These are phyloP conservation scores for Adenanthera pavonina DNA, from an alignment of 306 rosid species.

Conservation along the genomic window DNA sequence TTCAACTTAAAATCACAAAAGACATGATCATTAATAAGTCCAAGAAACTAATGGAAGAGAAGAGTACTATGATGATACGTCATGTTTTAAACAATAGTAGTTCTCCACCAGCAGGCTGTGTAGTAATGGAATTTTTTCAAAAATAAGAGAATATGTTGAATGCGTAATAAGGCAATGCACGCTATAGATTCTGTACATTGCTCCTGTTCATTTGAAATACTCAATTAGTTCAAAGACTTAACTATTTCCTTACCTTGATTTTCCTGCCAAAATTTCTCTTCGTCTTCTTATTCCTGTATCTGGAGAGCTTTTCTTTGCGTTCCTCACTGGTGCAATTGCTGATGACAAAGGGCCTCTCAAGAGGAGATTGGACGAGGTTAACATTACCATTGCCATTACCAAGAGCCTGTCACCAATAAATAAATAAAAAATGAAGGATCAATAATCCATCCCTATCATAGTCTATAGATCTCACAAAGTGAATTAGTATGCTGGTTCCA, in stretches of 20 bases:
- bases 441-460: constrained; percentile 50
- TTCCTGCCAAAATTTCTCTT: constrained; percentile 97
- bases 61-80: constrained; percentile 2
- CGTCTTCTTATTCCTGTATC: constrained; percentile 90
- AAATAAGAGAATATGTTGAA: not conserved
- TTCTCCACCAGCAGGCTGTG: not conserved
- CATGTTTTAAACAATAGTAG: constrained; percentile 1
- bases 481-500: constrained; percentile 31
- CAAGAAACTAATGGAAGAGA: constrained; percentile 12
- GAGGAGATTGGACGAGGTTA: constrained; percentile 62
- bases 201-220: not conserved
- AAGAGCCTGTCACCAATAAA: constrained; percentile 79
- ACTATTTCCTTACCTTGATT: constrained; percentile 72
- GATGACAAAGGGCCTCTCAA: constrained; percentile 60
- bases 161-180: not conserved
- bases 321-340: constrained; percentile 79
- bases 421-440: constrained; percentile 46
- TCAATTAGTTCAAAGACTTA: not conserved
- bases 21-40: constrained; percentile 13
- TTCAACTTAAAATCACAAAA: not conserved
- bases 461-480: constrained; percentile 45
- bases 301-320: constrained; percentile 86
- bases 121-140: not conserved
- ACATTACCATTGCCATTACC: constrained; percentile 58
- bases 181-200: constrained; percentile 14